Percentiles rank a stretch among this genome's conserved stretches.
phyloP scores from a whole-genome alignment of 805 yeast genomes.

The Grigorovia yakushimaensis region DNA sequence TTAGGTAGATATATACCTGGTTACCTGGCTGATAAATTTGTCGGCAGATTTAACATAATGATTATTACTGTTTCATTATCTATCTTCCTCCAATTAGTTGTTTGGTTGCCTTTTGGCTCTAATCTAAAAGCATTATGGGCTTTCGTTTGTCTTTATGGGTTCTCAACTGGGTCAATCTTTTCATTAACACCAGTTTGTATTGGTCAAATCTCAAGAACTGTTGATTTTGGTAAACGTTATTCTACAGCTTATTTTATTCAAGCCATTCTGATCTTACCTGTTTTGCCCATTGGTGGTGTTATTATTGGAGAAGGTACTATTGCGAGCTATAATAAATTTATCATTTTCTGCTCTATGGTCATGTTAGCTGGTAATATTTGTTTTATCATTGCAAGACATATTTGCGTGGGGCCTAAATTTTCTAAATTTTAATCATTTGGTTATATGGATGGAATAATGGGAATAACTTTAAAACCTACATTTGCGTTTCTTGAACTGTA shows the following conservation, averaged over 20 bases:
- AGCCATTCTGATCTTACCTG: conserved; percentile 39
- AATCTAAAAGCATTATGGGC: conserved; percentile 31
- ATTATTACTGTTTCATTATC: conserved; percentile 30
- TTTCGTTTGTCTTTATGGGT: conserved; percentile 43
- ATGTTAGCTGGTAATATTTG: conserved; percentile 31
- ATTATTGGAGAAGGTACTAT: conserved; percentile 31
- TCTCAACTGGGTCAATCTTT: conserved; percentile 45
- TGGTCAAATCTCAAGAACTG: conserved; percentile 47
- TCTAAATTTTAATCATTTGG: not conserved
- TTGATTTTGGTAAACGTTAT: conserved; percentile 46
- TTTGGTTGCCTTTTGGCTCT: conserved; percentile 38
- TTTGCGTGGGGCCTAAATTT: conserved; percentile 35
- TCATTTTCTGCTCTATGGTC: conserved; percentile 35
- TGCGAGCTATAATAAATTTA: conserved; percentile 34
- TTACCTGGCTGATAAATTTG: conserved; percentile 32
- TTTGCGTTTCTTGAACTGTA: too few relatives aligned
- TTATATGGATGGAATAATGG: too few relatives aligned
- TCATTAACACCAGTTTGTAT: conserved; percentile 51
- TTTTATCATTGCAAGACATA: conserved; percentile 34
- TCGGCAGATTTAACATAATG: conserved; percentile 47
- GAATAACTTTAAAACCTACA: too few relatives aligned
- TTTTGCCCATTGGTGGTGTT: conserved; percentile 43
- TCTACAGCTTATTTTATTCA: conserved; percentile 50
- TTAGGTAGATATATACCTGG: conserved; percentile 39
- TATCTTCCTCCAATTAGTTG: conserved; percentile 27